Base-by-base conservation (phyloP, 192 early-diverging fungal genomes). In the Mortierella hygrophila region DNA sequence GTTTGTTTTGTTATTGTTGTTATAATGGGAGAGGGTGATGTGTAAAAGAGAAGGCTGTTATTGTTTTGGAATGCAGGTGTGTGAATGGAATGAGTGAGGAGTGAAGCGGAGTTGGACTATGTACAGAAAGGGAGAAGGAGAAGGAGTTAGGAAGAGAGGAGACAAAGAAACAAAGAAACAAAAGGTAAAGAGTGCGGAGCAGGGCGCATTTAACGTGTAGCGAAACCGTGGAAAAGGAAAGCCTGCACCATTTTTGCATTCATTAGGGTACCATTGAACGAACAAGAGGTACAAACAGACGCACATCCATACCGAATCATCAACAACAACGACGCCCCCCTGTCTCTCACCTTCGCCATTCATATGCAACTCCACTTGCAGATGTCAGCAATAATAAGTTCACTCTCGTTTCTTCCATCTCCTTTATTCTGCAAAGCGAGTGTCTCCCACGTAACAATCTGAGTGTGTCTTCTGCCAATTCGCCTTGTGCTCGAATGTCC, bases 221-320 rank as follows among this genome's bases (percentile, higher is more conserved):
- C 6, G 68, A 69, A 35, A 41, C 69, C 69, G 69, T 70, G 69
- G 69, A 35, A 46, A 70, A 29, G 52, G 47, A 49, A 29, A 35
- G 1, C 4, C 41, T 32, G 11, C n/a, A 57, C 23, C 55, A 26
- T 26, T 55, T 57, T 26, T 8, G 55, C 18, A 20, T 52, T 52
- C 18, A 52, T 11, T 46, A 46, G 10, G 11, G 44, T 15, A n/a
- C 44, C 3, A 46, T 46, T 46, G 44, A 46, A 46, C 10, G 35
- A 35, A 35, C 35, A 35, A 35, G 35, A 35, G 35, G 35, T 35
- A 46, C 44, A 11, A 15, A 46, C 44, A 46, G 44, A 1, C 16
- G 18, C 49, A 70, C 29, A 40, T 40, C 68, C 38, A 70, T 18
- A 70, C 26, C 68, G 10, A 21, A 70, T 16, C 5, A 57, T 1